Base-by-base conservation (phyloP, 176 grass and related monocot species). In the Oryza longistaminata region DNA sequence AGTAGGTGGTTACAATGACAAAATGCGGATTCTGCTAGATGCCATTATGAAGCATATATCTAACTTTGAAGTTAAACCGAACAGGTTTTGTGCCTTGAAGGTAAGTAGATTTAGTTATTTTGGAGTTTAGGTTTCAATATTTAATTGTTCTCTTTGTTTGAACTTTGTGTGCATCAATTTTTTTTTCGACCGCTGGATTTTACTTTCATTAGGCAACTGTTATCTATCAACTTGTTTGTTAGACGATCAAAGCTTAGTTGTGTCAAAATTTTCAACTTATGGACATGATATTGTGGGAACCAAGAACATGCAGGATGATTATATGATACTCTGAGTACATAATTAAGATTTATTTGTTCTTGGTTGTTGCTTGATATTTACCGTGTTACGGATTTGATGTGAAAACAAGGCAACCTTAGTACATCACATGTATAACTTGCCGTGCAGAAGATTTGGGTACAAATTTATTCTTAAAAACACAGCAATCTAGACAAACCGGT, bases 21-120 rank as follows among this genome's bases (percentile, higher is more conserved):
- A 95, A 87, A 92, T 95, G 95, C 89, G 83, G 82, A 86, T 92
- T 87, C 83, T 98, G 46, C 79, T 98, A 76, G 65, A 98, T 81
- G 89, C 92, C 76, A 88, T 98, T 90, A 42, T 93, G 72, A 85
- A 76, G 43, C 89, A 90, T 74, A 98, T 98, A 86, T 77, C 73
- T 29, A 85, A 95, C 40, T 98, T 98, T 90, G 88, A 93, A 93
- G 93, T 98, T 69, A 95, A 93, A 79, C 91, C 91, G 29, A 89
- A 90, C 85, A 88, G 95, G 66, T 98, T 98, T 93, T 88, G 78
- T 85, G 95, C 92, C 75, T 87, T 93, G 11, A 98, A 95, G 92
- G 95, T 95, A 79, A 90, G 22, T 74, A 60, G n/a, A 62, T 82
- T 25, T 19, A 74, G 27, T 75, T 76, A 40, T 82, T 69, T 68